Evolutionary conservation across 1,284 basidiomycete species (phyloP).

Genomic region (Melanopsichium pennsylvanicum): DNA sequence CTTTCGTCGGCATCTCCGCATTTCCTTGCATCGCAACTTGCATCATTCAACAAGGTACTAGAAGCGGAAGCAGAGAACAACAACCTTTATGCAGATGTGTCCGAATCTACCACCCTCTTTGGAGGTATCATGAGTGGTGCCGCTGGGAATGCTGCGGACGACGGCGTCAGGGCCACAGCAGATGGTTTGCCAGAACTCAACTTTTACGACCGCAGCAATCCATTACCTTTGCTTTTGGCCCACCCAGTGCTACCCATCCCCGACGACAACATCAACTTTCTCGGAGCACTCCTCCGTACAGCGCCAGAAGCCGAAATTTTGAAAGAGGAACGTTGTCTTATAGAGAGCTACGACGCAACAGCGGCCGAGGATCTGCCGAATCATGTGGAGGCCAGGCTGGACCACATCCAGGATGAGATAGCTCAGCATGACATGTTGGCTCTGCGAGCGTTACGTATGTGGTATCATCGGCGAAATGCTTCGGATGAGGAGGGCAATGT

Average conservation of each 20-base stretch:
- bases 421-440: constrained; percentile 45
- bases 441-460: constrained; percentile 42
- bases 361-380: neutral
- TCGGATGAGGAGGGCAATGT: constrained; percentile 52
- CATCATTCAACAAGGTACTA: constrained; percentile 51
- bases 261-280: constrained; percentile 54
- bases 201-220: constrained; percentile 46
- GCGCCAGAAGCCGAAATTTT: constrained; percentile 49
- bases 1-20: constrained; percentile 51
- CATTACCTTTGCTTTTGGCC: constrained; percentile 38
- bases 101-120: constrained; percentile 18
- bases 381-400: constrained; percentile 17
- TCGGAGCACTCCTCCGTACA: constrained; percentile 54
- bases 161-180: constrained; percentile 40
- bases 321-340: constrained; percentile 30
- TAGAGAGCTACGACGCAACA: constrained; percentile 40
- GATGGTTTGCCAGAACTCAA: constrained; percentile 46
- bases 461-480: constrained; percentile 52
- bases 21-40: constrained; percentile 50
- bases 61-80: constrained; percentile 49
- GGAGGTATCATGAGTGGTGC: constrained; percentile 16
- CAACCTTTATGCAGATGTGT: constrained; percentile 45
- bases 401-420: constrained; percentile 33
- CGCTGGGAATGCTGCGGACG: neutral
- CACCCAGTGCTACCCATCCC: constrained; percentile 51